These are phyloP conservation scores for Clathrospora elynae DNA, from an alignment of 2,329 filamentous ascomycete species.

Conservation along the genomic window DNA sequence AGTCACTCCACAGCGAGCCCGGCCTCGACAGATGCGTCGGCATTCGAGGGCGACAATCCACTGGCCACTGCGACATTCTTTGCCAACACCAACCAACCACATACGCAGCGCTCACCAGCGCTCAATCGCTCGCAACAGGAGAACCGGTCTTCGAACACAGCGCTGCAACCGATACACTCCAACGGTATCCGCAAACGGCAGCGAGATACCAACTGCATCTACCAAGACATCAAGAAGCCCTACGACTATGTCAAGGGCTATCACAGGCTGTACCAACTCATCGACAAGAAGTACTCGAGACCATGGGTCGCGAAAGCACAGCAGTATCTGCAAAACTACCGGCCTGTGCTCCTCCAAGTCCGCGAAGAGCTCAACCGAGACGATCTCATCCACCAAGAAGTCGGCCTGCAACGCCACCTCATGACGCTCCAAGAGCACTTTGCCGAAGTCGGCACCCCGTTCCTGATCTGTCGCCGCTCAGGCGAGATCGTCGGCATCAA, in stretches of 20 bases:
- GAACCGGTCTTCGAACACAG: slow-evolving; percentile 32
- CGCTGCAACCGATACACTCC: slow-evolving; percentile 39
- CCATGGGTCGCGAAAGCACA: slow-evolving; percentile 82
- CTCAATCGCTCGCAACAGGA: slow-evolving; percentile 35
- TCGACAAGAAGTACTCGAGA: slow-evolving; percentile 77
- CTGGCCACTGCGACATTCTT: slow-evolving; percentile 44
- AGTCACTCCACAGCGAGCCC: slow-evolving; percentile 64
- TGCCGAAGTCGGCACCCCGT: slow-evolving; percentile 84
- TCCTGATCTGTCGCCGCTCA: slow-evolving; percentile 86
- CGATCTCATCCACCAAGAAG: slow-evolving; percentile 96
- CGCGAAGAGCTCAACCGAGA: slow-evolving; percentile 85
- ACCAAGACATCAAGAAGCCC: slow-evolving; percentile 85
- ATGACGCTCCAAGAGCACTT: slow-evolving; percentile 94
- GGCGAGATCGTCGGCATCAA: slow-evolving; percentile 95
- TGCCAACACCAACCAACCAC: slow-evolving; percentile 40
- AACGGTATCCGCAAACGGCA: slow-evolving; percentile 56
- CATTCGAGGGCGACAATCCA: slow-evolving; percentile 54
- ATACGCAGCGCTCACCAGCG: slow-evolving; percentile 37
- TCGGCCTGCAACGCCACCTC: slow-evolving; percentile 89
- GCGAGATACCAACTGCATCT: slow-evolving; percentile 81
- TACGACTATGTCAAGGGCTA: slow-evolving; percentile 91
- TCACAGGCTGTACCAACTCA: slow-evolving; percentile 80
- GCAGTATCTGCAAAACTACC: slow-evolving; percentile 84
- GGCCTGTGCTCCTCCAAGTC: slow-evolving; percentile 90
- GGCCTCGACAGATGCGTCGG: slow-evolving; percentile 50